These are phyloP conservation scores for Dispira parvispora DNA, from an alignment of 192 early-diverging fungal species.

Conservation along the genomic window DNA sequence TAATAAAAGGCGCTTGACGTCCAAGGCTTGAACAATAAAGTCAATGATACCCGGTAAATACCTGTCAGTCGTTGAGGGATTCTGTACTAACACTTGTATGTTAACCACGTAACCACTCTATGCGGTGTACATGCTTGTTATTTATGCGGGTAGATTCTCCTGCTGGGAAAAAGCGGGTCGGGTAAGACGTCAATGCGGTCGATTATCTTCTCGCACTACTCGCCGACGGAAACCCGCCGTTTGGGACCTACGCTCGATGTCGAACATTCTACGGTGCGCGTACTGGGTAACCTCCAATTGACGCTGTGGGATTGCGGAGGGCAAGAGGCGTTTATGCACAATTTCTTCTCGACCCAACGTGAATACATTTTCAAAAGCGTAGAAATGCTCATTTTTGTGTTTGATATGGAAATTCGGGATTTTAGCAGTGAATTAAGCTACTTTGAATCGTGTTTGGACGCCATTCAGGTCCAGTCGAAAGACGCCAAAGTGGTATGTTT, in stretches of 20 bases:
- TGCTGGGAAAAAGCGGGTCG: constrained; percentile 94
- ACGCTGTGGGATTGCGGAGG: constrained; percentile 97
- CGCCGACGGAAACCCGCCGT: constrained; percentile 82
- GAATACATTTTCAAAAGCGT: constrained; percentile 97
- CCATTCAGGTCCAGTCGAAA: constrained; percentile 58
- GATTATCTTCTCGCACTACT: constrained; percentile 96
- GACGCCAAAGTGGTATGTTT: constrained; percentile 92
- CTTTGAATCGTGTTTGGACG: constrained; percentile 75
- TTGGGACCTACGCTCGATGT: constrained; percentile 97
- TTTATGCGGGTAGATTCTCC: constrained; percentile 48
- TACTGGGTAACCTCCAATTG: constrained; percentile 88
- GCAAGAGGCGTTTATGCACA: constrained; percentile 94
- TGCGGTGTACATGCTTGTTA: too few relatives aligned
- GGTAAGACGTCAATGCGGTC: constrained; percentile 99
- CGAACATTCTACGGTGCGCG: constrained; percentile 88
- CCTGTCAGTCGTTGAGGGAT: too few relatives aligned
- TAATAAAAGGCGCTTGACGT: too few relatives aligned
- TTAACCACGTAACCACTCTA: too few relatives aligned
- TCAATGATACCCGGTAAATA: too few relatives aligned
- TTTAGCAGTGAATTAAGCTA: constrained; percentile 81
- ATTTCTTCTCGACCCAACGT: constrained; percentile 78
- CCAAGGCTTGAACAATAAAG: too few relatives aligned
- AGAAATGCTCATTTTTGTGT: constrained; percentile 98
- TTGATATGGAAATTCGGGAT: constrained; percentile 87
- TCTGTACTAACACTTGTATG: too few relatives aligned